phyloP scores from a whole-genome alignment of 192 early-diverging fungal genomes.

The Coemansia sp. region DNA sequence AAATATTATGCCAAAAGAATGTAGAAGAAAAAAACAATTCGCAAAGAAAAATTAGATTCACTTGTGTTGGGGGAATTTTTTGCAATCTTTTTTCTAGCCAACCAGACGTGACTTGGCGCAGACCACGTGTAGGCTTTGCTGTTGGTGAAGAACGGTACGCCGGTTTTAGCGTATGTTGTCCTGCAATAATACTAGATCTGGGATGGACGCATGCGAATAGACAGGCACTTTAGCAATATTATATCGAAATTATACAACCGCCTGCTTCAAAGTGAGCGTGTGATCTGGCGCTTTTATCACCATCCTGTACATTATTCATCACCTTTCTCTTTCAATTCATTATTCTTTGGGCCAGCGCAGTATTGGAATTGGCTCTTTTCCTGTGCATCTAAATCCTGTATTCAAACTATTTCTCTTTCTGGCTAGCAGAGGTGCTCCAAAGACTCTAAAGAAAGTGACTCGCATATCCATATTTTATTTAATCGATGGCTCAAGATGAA shows the following conservation, averaged over 20 bases:
- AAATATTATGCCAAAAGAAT: neutral
- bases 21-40: neutral
- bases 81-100: neutral
- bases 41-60: neutral
- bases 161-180: no score
- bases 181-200: no score
- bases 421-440: neutral
- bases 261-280: neutral
- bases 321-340: neutral
- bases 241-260: neutral
- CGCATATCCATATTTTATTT: neutral
- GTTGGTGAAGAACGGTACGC: no score
- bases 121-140: no score
- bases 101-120: neutral
- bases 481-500: slow-evolving; percentile 7
- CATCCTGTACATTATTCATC: neutral
- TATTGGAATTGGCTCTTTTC: neutral
- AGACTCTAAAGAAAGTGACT: neutral
- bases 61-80: neutral
- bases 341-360: neutral
- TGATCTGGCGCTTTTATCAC: neutral
- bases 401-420: neutral
- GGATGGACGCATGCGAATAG: neutral
- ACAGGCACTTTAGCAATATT: neutral
- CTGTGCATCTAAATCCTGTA: slow-evolving; percentile 1